phyloP scores from a whole-genome alignment of 164 flowering plant species.

The Annona squamosa region DNA sequence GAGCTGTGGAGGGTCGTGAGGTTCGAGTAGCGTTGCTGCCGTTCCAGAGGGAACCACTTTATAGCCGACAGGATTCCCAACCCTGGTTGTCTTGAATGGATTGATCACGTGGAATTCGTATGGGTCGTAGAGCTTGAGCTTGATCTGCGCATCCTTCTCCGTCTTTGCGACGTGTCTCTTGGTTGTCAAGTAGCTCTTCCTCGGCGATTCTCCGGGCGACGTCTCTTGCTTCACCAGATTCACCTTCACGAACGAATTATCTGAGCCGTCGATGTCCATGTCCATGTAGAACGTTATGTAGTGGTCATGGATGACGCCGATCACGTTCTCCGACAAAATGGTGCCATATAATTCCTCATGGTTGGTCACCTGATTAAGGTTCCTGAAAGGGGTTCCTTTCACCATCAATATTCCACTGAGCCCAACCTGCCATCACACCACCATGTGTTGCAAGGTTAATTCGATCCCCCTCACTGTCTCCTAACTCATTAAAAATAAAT shows the following conservation, averaged over 20 bases:
- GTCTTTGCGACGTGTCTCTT: constrained; percentile 54
- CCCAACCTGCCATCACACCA: constrained; percentile 33
- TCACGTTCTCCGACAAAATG: constrained; percentile 42
- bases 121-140: constrained; percentile 79
- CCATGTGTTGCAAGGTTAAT: background rate
- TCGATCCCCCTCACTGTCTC: too few relatives aligned
- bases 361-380: constrained; percentile 24
- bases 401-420: constrained; percentile 51
- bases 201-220: constrained; percentile 44
- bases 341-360: constrained; percentile 39
- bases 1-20: constrained; percentile 68
- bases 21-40: constrained; percentile 78
- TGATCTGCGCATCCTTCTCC: constrained; percentile 78
- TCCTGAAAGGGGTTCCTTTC: constrained; percentile 32
- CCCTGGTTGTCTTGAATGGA: constrained; percentile 48
- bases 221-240: constrained; percentile 38
- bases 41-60: constrained; percentile 82
- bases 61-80: constrained; percentile 87
- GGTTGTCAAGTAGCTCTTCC: constrained; percentile 69
- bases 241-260: constrained; percentile 74
- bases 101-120: constrained; percentile 78
- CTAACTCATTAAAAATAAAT: too few relatives aligned
- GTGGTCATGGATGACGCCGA: constrained; percentile 65
- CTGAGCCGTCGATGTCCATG: constrained; percentile 55
- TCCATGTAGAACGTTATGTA: constrained; percentile 51